These are phyloP conservation scores for Ulmus americana DNA, from an alignment of 331 rosid species.

Conservation along the genomic window DNA sequence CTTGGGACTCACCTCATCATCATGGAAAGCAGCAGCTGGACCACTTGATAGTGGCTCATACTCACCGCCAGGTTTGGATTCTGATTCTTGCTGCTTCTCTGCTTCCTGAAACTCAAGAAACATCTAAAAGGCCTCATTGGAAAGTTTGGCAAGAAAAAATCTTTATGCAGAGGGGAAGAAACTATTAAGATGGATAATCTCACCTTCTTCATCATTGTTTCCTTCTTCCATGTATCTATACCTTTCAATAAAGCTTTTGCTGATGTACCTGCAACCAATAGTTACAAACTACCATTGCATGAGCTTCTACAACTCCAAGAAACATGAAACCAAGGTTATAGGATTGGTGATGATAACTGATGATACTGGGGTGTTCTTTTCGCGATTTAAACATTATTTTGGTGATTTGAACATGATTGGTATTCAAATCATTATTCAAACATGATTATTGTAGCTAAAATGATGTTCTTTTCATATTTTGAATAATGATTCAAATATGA, in stretches of 20 bases:
- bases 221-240: constrained; percentile 62
- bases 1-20: constrained; percentile 44
- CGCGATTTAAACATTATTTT: too few relatives aligned
- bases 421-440: too few relatives aligned
- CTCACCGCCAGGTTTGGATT: constrained; percentile 45
- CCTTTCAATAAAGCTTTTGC: constrained; percentile 72
- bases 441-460: too few relatives aligned
- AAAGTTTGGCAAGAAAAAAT: constrained; percentile 4
- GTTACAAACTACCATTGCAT: background rate
- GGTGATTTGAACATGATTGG: too few relatives aligned
- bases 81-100: constrained; percentile 42
- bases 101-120: constrained; percentile 52
- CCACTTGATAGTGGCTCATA: constrained; percentile 53
- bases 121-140: constrained; percentile 3
- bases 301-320: background rate
- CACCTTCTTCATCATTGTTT: constrained; percentile 62
- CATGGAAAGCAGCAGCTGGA: constrained; percentile 35
- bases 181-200: background rate
- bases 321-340: background rate
- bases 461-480: too few relatives aligned
- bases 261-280: constrained; percentile 49
- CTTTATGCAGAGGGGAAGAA: constrained; percentile 5
- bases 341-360: background rate
- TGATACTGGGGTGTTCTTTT: too few relatives aligned
- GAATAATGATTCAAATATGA: too few relatives aligned